These are phyloP conservation scores for Misopates orontium DNA, from an alignment of 257 asterid genomes.

Conservation along the genomic window DNA sequence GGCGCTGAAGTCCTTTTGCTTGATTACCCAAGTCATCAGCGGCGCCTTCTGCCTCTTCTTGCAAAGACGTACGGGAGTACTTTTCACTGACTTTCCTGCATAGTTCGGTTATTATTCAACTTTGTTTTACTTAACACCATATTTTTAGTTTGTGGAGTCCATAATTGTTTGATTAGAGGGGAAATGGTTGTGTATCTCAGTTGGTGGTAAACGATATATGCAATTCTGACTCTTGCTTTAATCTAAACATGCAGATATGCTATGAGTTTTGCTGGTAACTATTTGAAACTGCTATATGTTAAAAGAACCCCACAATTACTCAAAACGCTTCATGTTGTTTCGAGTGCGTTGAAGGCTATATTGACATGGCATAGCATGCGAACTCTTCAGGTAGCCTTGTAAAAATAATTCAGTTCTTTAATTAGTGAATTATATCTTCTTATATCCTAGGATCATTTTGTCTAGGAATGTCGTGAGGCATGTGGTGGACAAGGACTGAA, in stretches of 20 bases:
- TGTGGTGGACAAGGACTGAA: constrained; percentile 97
- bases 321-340: constrained; percentile 80
- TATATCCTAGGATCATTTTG: constrained; percentile 25
- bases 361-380: constrained; percentile 92
- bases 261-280: constrained; percentile 77
- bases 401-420: not conserved
- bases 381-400: constrained; percentile 79
- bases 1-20: constrained; percentile 85
- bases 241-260: constrained; percentile 69
- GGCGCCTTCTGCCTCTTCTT: constrained; percentile 90
- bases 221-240: too few relatives aligned
- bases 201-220: too few relatives aligned
- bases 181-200: too few relatives aligned
- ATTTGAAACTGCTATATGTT: constrained; percentile 66
- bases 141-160: too few relatives aligned
- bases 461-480: constrained; percentile 96
- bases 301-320: constrained; percentile 74
- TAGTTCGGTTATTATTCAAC: too few relatives aligned
- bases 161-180: not conserved
- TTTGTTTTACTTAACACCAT: too few relatives aligned
- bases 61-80: constrained; percentile 87
- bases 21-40: constrained; percentile 96
- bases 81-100: constrained; percentile 19
- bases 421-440: constrained; percentile 18
- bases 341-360: constrained; percentile 86